Evolutionary conservation across 2,329 filamentous ascomycete species (phyloP).

Genomic region (Talaromyces sp.): DNA sequence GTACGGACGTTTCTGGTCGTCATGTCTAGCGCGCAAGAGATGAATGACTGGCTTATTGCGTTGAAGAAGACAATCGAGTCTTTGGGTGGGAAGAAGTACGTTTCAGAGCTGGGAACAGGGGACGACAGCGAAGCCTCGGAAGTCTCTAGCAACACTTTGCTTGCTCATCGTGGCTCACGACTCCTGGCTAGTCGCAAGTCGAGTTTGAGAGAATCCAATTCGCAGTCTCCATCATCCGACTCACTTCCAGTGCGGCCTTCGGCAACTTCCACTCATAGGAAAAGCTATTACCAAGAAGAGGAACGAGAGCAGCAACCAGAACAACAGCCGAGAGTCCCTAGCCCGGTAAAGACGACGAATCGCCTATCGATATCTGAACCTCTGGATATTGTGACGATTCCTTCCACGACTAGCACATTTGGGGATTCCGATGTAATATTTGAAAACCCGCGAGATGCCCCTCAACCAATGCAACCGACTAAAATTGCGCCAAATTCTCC

Average conservation of each 20-base stretch:
- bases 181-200: conserved; percentile 8
- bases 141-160: background rate
- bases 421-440: conserved; percentile 23
- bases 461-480: conserved; percentile 19
- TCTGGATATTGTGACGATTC: conserved; percentile 23
- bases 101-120: conserved; percentile 28
- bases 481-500: conserved; percentile 24
- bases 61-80: conserved; percentile 46
- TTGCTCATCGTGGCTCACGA: conserved; percentile 3
- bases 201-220: conserved; percentile 31
- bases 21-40: conserved; percentile 42
- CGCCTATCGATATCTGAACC: conserved; percentile 22
- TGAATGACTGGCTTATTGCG: conserved; percentile 45
- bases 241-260: background rate
- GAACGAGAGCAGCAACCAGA: background rate
- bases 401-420: conserved; percentile 19
- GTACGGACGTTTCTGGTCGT: conserved; percentile 44
- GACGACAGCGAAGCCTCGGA: conserved; percentile 23
- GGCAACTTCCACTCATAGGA: conserved; percentile 12
- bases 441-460: conserved; percentile 24
- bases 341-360: conserved; percentile 19
- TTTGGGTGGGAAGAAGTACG: conserved; percentile 45
- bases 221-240: conserved; percentile 13
- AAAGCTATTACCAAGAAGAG: conserved; percentile 16
- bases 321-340: background rate